Conservation (phyloP, 768 basidiomycete genomes). For the Panaeolus papilionaceus region DNA sequence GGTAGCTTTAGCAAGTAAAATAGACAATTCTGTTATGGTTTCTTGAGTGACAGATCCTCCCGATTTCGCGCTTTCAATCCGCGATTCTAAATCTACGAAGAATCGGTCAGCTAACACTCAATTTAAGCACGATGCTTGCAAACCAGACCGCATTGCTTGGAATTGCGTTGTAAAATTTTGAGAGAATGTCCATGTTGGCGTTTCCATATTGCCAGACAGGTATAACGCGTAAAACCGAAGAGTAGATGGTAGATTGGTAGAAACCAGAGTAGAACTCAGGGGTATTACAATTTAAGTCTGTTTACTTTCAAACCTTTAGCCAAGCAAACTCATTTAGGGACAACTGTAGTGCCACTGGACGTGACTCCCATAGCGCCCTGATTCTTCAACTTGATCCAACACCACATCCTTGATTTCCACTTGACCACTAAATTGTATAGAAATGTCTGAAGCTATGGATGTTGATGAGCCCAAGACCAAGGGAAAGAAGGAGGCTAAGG, state of each 20-base stretch:
- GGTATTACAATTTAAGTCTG: slow-evolving; percentile 9
- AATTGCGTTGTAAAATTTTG: slow-evolving; percentile 58
- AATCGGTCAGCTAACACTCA: slow-evolving; percentile 20
- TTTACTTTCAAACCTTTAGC: slow-evolving; percentile 1
- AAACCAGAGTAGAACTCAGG: not conserved
- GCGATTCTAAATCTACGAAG: slow-evolving; percentile 53
- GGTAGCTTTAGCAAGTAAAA: slow-evolving; percentile 61
- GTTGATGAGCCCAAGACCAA: slow-evolving; percentile 54
- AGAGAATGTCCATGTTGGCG: slow-evolving; percentile 50
- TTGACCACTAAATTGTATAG: not conserved
- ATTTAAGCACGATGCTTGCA: slow-evolving; percentile 33
- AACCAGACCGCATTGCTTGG: slow-evolving; percentile 57
- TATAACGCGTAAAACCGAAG: not conserved
- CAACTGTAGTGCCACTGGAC: not conserved
- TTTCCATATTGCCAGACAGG: slow-evolving; percentile 30
- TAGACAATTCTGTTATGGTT: slow-evolving; percentile 49
- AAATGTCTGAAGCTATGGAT: slow-evolving; percentile 53
- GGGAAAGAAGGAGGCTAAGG: slow-evolving; percentile 61
- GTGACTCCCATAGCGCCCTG: not conserved
- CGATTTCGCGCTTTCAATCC: slow-evolving; percentile 47
- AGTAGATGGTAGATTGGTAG: not conserved
- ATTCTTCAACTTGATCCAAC: slow-evolving; percentile 10
- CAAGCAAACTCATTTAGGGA: slow-evolving; percentile 21
- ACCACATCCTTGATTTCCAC: slow-evolving; percentile 1
- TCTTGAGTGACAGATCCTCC: slow-evolving; percentile 36